Evolutionary conservation across 2,329 filamentous ascomycete species (phyloP), one percentile per base, ranked within the genome.

Genomic region (Achaetomium macrosporum): DNA sequence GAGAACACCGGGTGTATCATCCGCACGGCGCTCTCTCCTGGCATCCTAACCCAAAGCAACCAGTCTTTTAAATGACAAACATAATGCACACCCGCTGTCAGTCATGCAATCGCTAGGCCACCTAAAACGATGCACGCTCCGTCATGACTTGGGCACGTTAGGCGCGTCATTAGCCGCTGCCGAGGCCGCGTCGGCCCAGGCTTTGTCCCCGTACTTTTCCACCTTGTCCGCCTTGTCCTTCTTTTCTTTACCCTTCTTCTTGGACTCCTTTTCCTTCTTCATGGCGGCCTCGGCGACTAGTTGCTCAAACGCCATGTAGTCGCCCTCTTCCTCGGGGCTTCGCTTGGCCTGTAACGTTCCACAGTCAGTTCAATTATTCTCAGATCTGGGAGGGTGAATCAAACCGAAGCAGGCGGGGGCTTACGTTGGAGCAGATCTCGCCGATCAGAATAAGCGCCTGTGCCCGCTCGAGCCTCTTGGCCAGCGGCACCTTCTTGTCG

Each of bases 251-350:
- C 73, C 73, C 69, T 82, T 82, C 67, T 77, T 76, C 67, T 90
- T 86, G 52, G 88, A 82, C 64, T 92, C 87, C 68, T 90, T 84
- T 65, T 93, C 90, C 73, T 96, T 96, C 80, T 97, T 97, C 50
- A 90, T 87, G 53, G 91, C 90, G 5, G 92, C 92, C 68, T 99
- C 93, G 47, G 93, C 91, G 70, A 99, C 95, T 51, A 99, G 84
- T 71, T 97, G 90, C 70, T 99, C 93, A 63, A 99, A 99, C 15
- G 92, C 91, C 82, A 99, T 95, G 72, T 95, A 97, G 65, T 97
- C 93, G 59, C 93, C 92, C 71, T 99, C 93, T 74, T 99, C 93
- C 59, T 99, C 93, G 40, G 92, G 87, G 50, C 92, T 87, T 57
- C 93, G 85, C 69, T 87, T 81, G 39, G 92, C 89, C 91, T 96